These are phyloP conservation scores for Luffa acutangula DNA, from an alignment of 306 rosid genomes.

Conservation along the genomic window DNA sequence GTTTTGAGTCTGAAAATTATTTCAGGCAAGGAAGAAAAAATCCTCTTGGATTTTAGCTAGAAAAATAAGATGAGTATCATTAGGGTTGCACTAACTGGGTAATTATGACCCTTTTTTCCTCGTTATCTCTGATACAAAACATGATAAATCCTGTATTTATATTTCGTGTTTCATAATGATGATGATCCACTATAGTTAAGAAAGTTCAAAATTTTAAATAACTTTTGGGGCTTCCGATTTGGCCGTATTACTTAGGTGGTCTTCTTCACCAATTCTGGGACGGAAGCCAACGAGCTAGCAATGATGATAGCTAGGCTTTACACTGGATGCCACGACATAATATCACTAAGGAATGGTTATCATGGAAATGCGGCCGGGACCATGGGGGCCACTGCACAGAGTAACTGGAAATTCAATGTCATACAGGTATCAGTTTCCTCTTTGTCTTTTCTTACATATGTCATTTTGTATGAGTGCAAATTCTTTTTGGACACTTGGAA, in stretches of 20 bases:
- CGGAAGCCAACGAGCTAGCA: conserved; percentile 94
- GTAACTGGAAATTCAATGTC: conserved; percentile 73
- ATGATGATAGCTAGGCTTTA: conserved; percentile 62
- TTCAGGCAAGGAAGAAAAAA: neutral
- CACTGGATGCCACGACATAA: conserved; percentile 74
- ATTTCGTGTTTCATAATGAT: neutral
- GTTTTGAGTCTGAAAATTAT: neutral
- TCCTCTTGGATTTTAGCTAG: neutral
- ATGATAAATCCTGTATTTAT: neutral
- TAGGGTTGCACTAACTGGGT: neutral
- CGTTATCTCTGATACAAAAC: neutral
- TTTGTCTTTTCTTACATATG: neutral
- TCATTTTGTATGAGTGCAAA: neutral
- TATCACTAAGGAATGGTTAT: conserved; percentile 76
- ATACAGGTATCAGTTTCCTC: conserved; percentile 39
- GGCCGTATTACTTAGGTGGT: conserved; percentile 42
- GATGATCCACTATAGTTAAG: neutral
- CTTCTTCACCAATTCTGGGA: conserved; percentile 92
- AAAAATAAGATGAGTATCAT: neutral
- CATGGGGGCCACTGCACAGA: conserved; percentile 92
- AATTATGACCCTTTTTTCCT: neutral
- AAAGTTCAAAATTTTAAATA: neutral
- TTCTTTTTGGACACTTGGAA: neutral
- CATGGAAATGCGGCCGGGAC: conserved; percentile 90
- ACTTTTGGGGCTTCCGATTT: neutral